Conservation (phyloP, 352 stramenopile genomes). For the Elongisporangium anandrum region DNA sequence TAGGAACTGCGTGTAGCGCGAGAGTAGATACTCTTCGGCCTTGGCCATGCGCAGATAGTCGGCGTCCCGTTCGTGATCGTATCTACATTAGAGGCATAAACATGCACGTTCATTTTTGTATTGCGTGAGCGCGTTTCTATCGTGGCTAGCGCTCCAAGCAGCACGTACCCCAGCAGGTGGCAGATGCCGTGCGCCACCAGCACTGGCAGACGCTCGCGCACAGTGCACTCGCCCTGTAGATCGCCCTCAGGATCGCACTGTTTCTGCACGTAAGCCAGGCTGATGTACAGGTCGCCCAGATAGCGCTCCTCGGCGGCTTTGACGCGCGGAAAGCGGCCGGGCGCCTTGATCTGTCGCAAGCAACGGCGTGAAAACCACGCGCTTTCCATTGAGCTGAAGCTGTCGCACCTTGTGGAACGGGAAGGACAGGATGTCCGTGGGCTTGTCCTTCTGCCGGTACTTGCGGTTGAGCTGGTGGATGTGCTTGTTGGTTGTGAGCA, state of each 20-base stretch:
- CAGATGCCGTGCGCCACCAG: constrained; percentile 76
- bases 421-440: constrained; percentile 82
- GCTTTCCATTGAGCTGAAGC: not conserved
- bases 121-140: not conserved
- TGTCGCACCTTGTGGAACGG: constrained; percentile 59
- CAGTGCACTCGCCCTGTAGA: constrained; percentile 44
- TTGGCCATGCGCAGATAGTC: constrained; percentile 78
- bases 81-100: constrained; percentile 25
- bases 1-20: constrained; percentile 45
- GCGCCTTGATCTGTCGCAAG: constrained; percentile 34
- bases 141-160: not conserved
- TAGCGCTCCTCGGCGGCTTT: constrained; percentile 55
- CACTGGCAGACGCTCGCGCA: constrained; percentile 68
- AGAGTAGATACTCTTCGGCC: constrained; percentile 66
- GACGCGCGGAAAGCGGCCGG: constrained; percentile 58
- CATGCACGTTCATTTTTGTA: not conserved
- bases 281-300: constrained; percentile 84
- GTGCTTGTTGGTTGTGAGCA: constrained; percentile 75
- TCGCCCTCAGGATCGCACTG: constrained; percentile 54
- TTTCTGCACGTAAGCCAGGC: constrained; percentile 64
- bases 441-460: constrained; percentile 73
- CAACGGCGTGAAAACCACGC: not conserved
- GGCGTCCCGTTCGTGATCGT: constrained; percentile 72
- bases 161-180: constrained; percentile 71
- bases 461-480: constrained; percentile 71